A percentile compares a stretch with the other conserved stretches of the same genome.
Evolutionary conservation across 345 rosid species (phyloP).

Genomic region (Eucalyptus melliodora): DNA sequence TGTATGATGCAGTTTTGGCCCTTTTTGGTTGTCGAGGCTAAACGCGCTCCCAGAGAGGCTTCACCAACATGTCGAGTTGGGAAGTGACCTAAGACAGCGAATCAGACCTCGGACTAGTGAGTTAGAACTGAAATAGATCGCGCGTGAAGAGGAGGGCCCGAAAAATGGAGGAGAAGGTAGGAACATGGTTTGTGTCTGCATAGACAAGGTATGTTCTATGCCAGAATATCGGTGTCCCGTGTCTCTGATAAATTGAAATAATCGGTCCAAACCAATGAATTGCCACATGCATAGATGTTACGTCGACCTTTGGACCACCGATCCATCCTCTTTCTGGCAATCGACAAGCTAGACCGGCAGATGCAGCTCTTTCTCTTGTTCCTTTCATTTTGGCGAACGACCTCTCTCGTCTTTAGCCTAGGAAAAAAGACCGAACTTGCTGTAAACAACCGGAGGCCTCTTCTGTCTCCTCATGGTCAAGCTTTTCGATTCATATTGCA

Average conservation of each 20-base stretch:
- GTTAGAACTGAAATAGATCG: not conserved
- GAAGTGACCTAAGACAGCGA: not conserved
- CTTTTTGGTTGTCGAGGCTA: not conserved
- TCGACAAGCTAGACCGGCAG: not conserved
- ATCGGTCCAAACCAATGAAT: not conserved
- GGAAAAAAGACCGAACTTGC: not conserved
- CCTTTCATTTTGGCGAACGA: not conserved
- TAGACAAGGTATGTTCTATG: not conserved
- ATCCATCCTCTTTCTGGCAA: not conserved
- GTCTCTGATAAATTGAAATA: not conserved
- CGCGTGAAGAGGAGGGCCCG: not conserved
- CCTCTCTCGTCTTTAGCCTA: not conserved
- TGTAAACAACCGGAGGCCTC: not conserved
- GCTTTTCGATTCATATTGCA: not conserved
- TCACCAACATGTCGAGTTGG: not conserved
- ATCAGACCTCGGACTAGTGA: not conserved
- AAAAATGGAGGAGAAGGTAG: not conserved
- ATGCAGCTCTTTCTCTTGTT: not conserved
- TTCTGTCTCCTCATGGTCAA: not conserved
- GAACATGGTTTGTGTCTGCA: not conserved
- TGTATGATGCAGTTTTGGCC: not conserved
- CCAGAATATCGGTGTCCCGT: not conserved
- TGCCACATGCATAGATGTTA: not conserved
- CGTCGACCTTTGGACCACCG: not conserved
- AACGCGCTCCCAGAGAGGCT: not conserved